phyloP scores from a whole-genome alignment of 2,329 filamentous ascomycete genomes.

The Periconia digitata region DNA sequence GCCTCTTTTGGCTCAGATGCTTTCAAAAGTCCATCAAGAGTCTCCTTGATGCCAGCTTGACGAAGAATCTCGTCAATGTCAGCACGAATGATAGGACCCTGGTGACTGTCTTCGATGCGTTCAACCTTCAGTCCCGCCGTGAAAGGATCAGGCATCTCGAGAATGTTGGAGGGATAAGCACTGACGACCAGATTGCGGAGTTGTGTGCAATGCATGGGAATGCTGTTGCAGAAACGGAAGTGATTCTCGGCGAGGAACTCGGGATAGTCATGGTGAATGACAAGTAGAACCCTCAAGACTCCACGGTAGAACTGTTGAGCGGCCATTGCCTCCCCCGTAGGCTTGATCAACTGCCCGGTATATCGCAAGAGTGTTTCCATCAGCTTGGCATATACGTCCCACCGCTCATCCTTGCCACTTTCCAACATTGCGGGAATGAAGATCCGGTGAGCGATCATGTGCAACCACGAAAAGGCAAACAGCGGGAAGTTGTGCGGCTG shows the following conservation, averaged over 20 bases:
- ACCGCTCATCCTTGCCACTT: slow-evolving; percentile 65
- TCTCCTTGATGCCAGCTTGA: slow-evolving; percentile 55
- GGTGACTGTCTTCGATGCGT: slow-evolving; percentile 71
- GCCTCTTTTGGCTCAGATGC: slow-evolving; percentile 66
- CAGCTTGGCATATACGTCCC: slow-evolving; percentile 73
- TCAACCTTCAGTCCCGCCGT: slow-evolving; percentile 75
- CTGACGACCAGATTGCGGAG: slow-evolving; percentile 85
- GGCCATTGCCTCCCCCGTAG: slow-evolving; percentile 66
- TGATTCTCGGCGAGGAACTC: slow-evolving; percentile 91
- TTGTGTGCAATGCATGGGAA: slow-evolving; percentile 83
- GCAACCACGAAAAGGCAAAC: slow-evolving; percentile 84
- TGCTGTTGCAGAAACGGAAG: slow-evolving; percentile 74
- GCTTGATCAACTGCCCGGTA: slow-evolving; percentile 78
- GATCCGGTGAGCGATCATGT: slow-evolving; percentile 78
- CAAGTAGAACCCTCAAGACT: slow-evolving; percentile 76
- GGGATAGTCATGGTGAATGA: slow-evolving; percentile 91
- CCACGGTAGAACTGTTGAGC: slow-evolving; percentile 84
- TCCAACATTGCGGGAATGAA: slow-evolving; percentile 78
- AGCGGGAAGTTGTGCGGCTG: slow-evolving; percentile 76
- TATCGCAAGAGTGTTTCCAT: slow-evolving; percentile 72
- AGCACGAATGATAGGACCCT: slow-evolving; percentile 65
- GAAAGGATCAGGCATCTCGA: slow-evolving; percentile 73
- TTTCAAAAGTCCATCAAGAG: slow-evolving; percentile 55
- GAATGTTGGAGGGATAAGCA: slow-evolving; percentile 70
- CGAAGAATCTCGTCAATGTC: slow-evolving; percentile 59